Evolutionary conservation across 2,329 filamentous ascomycete genomes (phyloP).

Genomic region (Emmonsia crescens): DNA sequence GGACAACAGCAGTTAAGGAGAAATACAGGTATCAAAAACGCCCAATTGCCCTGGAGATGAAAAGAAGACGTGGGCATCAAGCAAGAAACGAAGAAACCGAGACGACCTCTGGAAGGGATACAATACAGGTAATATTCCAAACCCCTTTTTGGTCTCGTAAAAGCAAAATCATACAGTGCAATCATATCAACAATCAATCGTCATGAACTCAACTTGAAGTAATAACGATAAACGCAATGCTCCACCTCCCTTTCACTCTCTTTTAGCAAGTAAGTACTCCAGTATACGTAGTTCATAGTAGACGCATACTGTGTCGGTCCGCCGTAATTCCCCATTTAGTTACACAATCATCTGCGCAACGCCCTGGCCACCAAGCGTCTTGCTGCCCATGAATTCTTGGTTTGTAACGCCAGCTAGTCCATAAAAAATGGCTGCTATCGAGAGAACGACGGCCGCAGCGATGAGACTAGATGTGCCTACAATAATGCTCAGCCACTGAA

Average conservation of each 20-base stretch:
- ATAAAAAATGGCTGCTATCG: conserved; percentile 72
- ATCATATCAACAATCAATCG: neutral
- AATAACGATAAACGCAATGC: neutral
- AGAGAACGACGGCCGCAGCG: conserved; percentile 71
- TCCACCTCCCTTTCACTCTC: neutral
- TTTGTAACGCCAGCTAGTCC: conserved; percentile 34
- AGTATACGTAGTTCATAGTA: too few relatives aligned
- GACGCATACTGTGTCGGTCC: neutral
- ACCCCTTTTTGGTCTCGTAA: neutral
- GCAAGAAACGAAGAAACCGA: neutral
- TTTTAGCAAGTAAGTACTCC: neutral
- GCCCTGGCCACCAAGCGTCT: conserved; percentile 87
- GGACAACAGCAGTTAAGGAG: neutral
- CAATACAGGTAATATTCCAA: conserved; percentile 1
- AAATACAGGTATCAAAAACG: neutral
- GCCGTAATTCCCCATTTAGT: neutral
- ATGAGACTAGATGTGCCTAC: conserved; percentile 60
- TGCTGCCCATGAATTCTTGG: conserved; percentile 53
- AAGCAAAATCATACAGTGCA: neutral
- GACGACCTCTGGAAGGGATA: neutral
- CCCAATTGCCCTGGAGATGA: neutral
- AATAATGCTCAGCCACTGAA: conserved; percentile 77
- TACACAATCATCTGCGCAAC: conserved; percentile 97
- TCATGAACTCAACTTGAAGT: neutral
- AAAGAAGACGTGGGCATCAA: neutral